Evolutionary conservation across 2,329 filamentous ascomycete species (phyloP).

Genomic region (Aspergillus calidoustus): DNA sequence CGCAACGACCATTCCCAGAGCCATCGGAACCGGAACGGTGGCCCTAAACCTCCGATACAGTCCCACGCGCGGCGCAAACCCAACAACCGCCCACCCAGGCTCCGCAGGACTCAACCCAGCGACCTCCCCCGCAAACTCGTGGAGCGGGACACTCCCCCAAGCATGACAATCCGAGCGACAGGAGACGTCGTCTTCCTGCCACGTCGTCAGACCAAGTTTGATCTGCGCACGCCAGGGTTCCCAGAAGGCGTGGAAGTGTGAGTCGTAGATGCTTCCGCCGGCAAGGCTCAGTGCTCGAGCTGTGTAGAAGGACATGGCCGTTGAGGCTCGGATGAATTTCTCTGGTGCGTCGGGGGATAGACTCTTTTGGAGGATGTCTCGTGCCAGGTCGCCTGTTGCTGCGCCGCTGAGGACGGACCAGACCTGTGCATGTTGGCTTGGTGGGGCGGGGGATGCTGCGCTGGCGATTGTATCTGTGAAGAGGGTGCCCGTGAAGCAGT

Average conservation of each 20-base stretch:
- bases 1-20: no score
- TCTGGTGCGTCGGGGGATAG: neutral
- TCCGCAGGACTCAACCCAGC: neutral
- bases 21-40: no score
- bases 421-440: conserved; percentile 12
- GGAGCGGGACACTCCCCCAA: conserved; percentile 8
- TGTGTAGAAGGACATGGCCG: conserved; percentile 4
- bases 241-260: neutral
- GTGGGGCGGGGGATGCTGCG: neutral
- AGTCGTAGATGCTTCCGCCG: conserved; percentile 3
- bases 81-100: conserved; percentile 4
- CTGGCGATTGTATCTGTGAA: no score
- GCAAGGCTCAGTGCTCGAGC: conserved; percentile 4
- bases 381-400: neutral
- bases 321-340: neutral
- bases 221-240: no score
- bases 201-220: no score
- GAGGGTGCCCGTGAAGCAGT: no score
- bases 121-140: conserved; percentile 8
- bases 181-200: no score
- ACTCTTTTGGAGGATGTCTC: neutral
- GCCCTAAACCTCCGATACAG: neutral
- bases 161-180: conserved; percentile 8
- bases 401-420: conserved; percentile 8
- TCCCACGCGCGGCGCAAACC: neutral